phyloP scores from a whole-genome alignment of 2,329 filamentous ascomycete species.

The Parasarocladium wereldwijsianum region DNA sequence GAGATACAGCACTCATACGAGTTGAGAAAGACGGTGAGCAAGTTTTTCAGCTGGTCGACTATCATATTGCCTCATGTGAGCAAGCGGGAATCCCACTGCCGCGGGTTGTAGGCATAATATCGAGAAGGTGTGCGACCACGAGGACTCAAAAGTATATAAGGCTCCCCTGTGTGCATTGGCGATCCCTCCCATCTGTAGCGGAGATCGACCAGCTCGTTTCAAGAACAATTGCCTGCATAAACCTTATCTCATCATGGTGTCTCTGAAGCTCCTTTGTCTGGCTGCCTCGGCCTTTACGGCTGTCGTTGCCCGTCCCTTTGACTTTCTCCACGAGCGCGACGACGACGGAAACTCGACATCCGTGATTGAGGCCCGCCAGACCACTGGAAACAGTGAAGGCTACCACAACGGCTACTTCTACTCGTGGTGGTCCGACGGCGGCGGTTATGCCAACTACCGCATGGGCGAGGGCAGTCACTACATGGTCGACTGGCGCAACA shows the following conservation, averaged over 20 bases:
- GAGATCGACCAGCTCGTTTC: too few species aligned
- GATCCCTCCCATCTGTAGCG: too few species aligned
- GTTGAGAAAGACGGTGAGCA: too few species aligned
- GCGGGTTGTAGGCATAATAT: too few species aligned
- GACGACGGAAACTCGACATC: constrained; percentile 20
- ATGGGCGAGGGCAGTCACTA: constrained; percentile 36
- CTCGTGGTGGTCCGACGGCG: constrained; percentile 43
- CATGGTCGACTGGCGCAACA: constrained; percentile 32
- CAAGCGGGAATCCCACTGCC: too few species aligned
- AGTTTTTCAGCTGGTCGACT: too few species aligned
- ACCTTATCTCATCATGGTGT: constrained; percentile 19
- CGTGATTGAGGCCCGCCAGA: constrained; percentile 15
- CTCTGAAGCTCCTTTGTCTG: constrained; percentile 22
- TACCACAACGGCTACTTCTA: constrained; percentile 44
- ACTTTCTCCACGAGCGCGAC: constrained; percentile 10
- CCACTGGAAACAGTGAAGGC: constrained; percentile 28
- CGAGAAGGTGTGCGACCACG: too few species aligned
- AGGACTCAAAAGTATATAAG: too few species aligned
- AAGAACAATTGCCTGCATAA: too few species aligned
- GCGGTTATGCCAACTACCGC: constrained; percentile 35
- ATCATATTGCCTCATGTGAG: too few species aligned
- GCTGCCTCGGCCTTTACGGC: constrained; percentile 17
- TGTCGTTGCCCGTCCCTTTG: constrained; percentile 18
- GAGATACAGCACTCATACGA: too few species aligned
- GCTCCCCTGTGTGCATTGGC: too few species aligned